Evolutionary conservation across 768 basidiomycete genomes (phyloP).

Genomic region (Leccinum boreale): DNA sequence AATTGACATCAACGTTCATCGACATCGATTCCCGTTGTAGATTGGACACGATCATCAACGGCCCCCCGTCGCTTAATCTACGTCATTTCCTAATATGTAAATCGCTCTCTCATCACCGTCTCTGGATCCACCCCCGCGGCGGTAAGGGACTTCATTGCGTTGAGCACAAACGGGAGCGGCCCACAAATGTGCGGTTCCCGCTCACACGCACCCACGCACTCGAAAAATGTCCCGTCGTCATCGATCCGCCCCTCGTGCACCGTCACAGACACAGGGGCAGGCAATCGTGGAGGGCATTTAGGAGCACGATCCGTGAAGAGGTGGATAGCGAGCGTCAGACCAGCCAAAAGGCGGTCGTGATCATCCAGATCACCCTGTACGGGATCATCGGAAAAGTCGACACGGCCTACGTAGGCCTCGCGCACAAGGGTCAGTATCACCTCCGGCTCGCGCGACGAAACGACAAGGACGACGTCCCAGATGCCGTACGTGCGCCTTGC

Average conservation of each 20-base stretch:
- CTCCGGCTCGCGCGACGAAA: conserved; percentile 54
- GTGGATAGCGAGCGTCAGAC: conserved; percentile 15
- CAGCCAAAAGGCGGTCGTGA: background rate
- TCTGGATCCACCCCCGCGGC: conserved; percentile 23
- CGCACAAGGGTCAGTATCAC: conserved; percentile 44
- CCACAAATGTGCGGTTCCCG: conserved; percentile 24
- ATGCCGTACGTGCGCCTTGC: conserved; percentile 13
- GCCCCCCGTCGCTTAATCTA: background rate
- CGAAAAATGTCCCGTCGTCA: conserved; percentile 15
- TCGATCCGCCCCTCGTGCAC: conserved; percentile 20
- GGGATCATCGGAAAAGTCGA: background rate
- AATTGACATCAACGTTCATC: background rate
- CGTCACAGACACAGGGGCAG: conserved; percentile 9
- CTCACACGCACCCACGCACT: conserved; percentile 11
- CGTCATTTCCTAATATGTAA: conserved; percentile 20
- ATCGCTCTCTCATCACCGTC: conserved; percentile 21
- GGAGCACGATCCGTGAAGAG: conserved; percentile 12
- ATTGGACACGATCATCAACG: background rate
- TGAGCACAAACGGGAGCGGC: conserved; percentile 23
- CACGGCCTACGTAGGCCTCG: conserved; percentile 19
- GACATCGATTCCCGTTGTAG: background rate
- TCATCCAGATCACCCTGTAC: background rate
- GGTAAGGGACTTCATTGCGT: conserved; percentile 19
- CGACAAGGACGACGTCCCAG: conserved; percentile 45
- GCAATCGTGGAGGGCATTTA: conserved; percentile 1